A percentile compares a stretch with the other conserved stretches of the same genome.
These are phyloP conservation scores for Penstemon newberryi DNA, from an alignment of 257 asterid species.

Conservation along the genomic window DNA sequence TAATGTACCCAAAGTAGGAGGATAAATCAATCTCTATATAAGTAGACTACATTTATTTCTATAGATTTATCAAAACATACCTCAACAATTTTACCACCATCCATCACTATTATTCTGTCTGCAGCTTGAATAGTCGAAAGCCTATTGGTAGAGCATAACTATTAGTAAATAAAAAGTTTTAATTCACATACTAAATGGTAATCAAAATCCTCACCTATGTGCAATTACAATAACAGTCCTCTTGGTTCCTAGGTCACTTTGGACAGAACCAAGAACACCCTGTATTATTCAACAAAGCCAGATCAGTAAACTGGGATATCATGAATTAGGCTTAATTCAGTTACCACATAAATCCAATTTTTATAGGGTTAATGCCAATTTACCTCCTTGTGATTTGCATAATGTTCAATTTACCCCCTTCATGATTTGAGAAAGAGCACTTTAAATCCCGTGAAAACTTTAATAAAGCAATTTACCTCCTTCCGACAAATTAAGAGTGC, in stretches of 20 bases:
- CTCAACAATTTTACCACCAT: constrained; percentile 81
- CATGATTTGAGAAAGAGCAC: too few relatives aligned
- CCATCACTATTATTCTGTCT: constrained; percentile 84
- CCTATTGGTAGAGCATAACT: constrained; percentile 45
- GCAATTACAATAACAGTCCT: constrained; percentile 85
- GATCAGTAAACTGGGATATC: constrained; percentile 22
- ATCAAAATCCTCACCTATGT: constrained; percentile 55
- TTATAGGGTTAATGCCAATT: too few relatives aligned
- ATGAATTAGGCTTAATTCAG: constrained; percentile 2
- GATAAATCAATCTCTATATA: too few relatives aligned
- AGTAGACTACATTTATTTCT: background rate
- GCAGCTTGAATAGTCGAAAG: constrained; percentile 91
- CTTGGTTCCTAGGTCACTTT: constrained; percentile 55
- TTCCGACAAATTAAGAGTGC: too few relatives aligned
- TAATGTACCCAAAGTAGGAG: too few relatives aligned
- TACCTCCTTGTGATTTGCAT: too few relatives aligned
- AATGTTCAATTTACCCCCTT: too few relatives aligned
- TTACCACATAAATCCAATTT: too few relatives aligned
- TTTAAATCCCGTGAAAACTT: too few relatives aligned
- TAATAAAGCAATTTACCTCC: too few relatives aligned
- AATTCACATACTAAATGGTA: background rate
- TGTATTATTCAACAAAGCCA: constrained; percentile 25
- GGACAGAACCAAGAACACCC: constrained; percentile 74
- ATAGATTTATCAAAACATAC: constrained; percentile 31
- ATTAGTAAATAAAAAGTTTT: constrained; percentile 20